Conservation (phyloP, 2,329 filamentous ascomycete species). For the Alternaria tenuissima region DNA sequence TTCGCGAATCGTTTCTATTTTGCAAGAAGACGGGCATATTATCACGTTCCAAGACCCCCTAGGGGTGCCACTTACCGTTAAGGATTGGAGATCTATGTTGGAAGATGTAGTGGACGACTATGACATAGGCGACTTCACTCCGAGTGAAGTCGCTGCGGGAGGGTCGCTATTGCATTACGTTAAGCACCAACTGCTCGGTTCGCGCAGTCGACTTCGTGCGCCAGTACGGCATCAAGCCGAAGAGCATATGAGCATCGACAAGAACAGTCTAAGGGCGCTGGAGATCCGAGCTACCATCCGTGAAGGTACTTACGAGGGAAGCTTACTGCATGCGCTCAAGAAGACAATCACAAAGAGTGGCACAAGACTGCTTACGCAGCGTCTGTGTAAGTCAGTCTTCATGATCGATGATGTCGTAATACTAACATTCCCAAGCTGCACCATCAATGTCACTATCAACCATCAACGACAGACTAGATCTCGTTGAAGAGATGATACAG, state of each 20-base stretch:
- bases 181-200: slow-evolving; percentile 76
- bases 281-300: slow-evolving; percentile 88
- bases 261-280: slow-evolving; percentile 85
- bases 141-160: slow-evolving; percentile 77
- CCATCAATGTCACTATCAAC: slow-evolving; percentile 85
- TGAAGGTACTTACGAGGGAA: slow-evolving; percentile 81
- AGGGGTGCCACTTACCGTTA: slow-evolving; percentile 57
- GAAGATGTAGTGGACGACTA: slow-evolving; percentile 72
- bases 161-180: slow-evolving; percentile 87
- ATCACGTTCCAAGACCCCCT: slow-evolving; percentile 73
- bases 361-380: slow-evolving; percentile 80
- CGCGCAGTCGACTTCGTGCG: slow-evolving; percentile 82
- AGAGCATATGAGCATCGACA: slow-evolving; percentile 89
- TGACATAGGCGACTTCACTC: slow-evolving; percentile 66
- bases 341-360: slow-evolving; percentile 92
- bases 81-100: slow-evolving; percentile 78
- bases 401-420: accelerated
- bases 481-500: slow-evolving; percentile 78
- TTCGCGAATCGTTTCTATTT: slow-evolving; percentile 69
- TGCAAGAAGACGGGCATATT: slow-evolving; percentile 77
- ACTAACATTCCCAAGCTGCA: slow-evolving; percentile 60
- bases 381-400: slow-evolving; percentile 68
- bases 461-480: slow-evolving; percentile 81
- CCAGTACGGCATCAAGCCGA: slow-evolving; percentile 77
- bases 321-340: slow-evolving; percentile 86